Conservation (phyloP, 2,329 filamentous ascomycete species). For the Hypoxylon sp. region DNA sequence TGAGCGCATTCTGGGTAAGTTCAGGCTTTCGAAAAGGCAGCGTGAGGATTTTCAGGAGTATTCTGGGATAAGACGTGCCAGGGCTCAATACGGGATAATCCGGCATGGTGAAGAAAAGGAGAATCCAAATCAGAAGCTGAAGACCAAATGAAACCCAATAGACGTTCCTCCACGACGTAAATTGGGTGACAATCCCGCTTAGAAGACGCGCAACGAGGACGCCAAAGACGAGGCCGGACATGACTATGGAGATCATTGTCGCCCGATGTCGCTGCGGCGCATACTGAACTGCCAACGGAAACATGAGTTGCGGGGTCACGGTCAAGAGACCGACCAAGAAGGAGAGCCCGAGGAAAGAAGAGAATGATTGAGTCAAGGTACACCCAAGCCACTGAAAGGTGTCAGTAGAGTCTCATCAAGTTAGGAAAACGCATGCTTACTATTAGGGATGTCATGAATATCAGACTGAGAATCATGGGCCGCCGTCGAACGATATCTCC, state of each 20-base stretch:
- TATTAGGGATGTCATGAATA: constrained; percentile 77
- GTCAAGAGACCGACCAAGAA: constrained; percentile 84
- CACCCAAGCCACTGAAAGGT: constrained; percentile 73
- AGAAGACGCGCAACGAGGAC: constrained; percentile 83
- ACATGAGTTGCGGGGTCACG: constrained; percentile 84
- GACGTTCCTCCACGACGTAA: constrained; percentile 80
- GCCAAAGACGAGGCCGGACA: constrained; percentile 81
- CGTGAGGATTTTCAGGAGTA: constrained; percentile 74
- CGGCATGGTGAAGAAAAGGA: constrained; percentile 82
- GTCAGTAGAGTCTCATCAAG: constrained; percentile 7
- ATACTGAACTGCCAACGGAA: constrained; percentile 84
- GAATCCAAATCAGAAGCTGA: constrained; percentile 75
- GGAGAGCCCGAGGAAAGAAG: constrained; percentile 76
- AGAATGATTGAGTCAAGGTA: constrained; percentile 76
- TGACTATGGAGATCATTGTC: constrained; percentile 79
- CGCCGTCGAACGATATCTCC: constrained; percentile 79
- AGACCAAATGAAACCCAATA: constrained; percentile 84
- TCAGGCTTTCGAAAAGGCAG: constrained; percentile 77
- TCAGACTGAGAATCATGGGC: constrained; percentile 77
- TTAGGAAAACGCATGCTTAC: constrained; percentile 60
- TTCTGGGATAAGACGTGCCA: constrained; percentile 74
- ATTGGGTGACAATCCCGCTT: constrained; percentile 81
- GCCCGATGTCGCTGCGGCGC: constrained; percentile 78
- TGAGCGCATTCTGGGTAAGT: constrained; percentile 77
- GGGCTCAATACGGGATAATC: constrained; percentile 85